Evolutionary conservation across 2,329 filamentous ascomycete species (phyloP).

Genomic region (Drechslerella coelobrocha): DNA sequence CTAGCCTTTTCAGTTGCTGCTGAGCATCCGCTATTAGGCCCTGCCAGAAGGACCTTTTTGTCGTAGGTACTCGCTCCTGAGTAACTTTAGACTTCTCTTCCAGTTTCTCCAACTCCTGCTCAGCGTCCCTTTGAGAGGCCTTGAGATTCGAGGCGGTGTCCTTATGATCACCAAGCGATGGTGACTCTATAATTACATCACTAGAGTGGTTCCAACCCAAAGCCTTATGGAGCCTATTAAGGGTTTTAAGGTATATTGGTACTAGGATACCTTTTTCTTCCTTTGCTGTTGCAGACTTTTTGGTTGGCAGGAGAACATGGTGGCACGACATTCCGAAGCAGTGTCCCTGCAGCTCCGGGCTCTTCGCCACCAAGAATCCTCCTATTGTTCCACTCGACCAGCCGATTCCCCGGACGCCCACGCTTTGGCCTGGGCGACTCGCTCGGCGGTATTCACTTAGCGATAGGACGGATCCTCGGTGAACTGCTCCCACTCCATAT

Average conservation of each 20-base stretch:
- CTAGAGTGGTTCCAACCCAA: background rate
- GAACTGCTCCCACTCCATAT: constrained; percentile 10
- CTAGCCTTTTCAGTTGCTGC: background rate
- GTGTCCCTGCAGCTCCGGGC: constrained; percentile 5
- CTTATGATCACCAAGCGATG: constrained; percentile 14
- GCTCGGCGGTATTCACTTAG: constrained; percentile 4
- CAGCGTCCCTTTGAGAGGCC: background rate
- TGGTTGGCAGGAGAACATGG: constrained; percentile 21
- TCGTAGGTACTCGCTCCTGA: background rate
- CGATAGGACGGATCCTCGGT: background rate
- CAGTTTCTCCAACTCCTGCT: constrained; percentile 8
- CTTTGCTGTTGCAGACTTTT: background rate
- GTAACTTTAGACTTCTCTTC: constrained; percentile 8
- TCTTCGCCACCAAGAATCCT: constrained; percentile 7
- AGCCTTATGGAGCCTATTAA: constrained; percentile 5
- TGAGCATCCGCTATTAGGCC: background rate
- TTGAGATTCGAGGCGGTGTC: constrained; percentile 6
- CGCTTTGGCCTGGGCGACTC: constrained; percentile 8
- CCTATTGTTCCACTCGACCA: constrained; percentile 12
- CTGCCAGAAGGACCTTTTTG: background rate
- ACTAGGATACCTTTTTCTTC: constrained; percentile 4
- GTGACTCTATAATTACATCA: constrained; percentile 7
- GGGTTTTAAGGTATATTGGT: constrained; percentile 2
- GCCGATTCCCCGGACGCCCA: constrained; percentile 15
- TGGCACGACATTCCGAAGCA: constrained; percentile 24